These are phyloP conservation scores for Teratosphaeria epicoccoides DNA, from an alignment of 2,329 filamentous ascomycete species.

Conservation along the genomic window DNA sequence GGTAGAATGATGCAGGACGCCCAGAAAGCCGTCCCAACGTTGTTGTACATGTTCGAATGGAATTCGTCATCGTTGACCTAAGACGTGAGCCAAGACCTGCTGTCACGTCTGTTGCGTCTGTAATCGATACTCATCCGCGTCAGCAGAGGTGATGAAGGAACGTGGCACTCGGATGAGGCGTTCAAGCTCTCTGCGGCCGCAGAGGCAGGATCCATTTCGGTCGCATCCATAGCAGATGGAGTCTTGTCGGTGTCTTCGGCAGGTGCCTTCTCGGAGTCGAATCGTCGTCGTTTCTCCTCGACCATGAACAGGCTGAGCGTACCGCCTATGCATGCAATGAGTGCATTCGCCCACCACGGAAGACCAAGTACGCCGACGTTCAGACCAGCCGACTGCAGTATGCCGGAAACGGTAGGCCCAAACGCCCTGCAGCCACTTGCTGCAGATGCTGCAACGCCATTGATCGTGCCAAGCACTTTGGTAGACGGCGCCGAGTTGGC, in stretches of 20 bases:
- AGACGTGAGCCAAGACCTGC: background rate
- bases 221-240: conserved; percentile 6
- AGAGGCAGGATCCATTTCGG: conserved; percentile 7
- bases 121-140: conserved; percentile 10
- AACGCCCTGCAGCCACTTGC: conserved; percentile 82
- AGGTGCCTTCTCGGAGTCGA: conserved; percentile 18
- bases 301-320: conserved; percentile 62
- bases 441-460: conserved; percentile 82
- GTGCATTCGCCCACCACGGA: conserved; percentile 83
- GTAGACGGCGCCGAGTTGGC: conserved; percentile 79
- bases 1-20: background rate
- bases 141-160: conserved; percentile 21
- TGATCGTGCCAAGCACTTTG: conserved; percentile 79
- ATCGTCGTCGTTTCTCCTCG: conserved; percentile 22
- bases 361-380: conserved; percentile 73
- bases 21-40: background rate
- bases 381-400: conserved; percentile 72
- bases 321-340: conserved; percentile 65
- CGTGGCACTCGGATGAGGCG: conserved; percentile 16
- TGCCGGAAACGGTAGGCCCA: conserved; percentile 76
- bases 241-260: conserved; percentile 9
- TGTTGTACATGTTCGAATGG: background rate
- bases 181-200: conserved; percentile 15
- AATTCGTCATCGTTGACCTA: background rate
- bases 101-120: conserved; percentile 5